Percentiles rank a stretch among this genome's conserved stretches.
These are phyloP conservation scores for Leishmania tarentolae DNA, from an alignment of 208 protist genomes.

Conservation along the genomic window DNA sequence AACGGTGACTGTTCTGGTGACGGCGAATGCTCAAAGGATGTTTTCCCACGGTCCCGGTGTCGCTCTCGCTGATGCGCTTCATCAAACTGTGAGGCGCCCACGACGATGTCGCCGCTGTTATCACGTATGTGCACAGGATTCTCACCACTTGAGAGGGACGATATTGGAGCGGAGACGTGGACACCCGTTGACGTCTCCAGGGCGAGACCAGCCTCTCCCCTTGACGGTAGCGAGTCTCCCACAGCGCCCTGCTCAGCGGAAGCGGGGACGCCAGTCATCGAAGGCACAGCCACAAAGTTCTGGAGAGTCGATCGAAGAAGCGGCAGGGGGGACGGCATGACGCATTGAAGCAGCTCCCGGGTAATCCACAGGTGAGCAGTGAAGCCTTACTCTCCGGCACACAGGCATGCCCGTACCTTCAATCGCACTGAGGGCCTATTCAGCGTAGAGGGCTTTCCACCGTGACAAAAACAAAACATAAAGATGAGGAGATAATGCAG, in stretches of 20 bases:
- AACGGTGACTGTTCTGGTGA: not conserved
- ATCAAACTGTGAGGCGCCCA: not conserved
- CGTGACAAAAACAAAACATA: not conserved
- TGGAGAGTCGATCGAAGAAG: not conserved
- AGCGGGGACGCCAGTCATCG: not conserved
- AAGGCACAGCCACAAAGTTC: not conserved
- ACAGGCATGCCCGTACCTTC: not conserved
- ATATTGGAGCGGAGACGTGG: not conserved
- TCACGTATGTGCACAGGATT: not conserved
- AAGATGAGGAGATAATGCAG: not conserved
- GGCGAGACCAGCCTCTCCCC: not conserved
- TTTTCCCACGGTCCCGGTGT: not conserved
- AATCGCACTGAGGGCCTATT: not conserved
- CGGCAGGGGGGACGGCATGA: not conserved
- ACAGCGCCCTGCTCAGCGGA: not conserved
- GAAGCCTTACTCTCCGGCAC: not conserved
- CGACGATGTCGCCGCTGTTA: not conserved
- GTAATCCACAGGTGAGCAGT: not conserved
- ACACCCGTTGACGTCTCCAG: not conserved
- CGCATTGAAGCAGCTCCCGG: not conserved
- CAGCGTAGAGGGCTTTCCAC: not conserved
- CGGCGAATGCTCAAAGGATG: constrained; percentile 11
- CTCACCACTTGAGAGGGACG: constrained; percentile 17
- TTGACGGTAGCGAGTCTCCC: not conserved
- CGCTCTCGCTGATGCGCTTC: not conserved